A percentile compares a stretch with the other conserved stretches of the same genome.
phyloP scores from a whole-genome alignment of 2,329 filamentous ascomycete species.

The Zymoseptoria crescenta region DNA sequence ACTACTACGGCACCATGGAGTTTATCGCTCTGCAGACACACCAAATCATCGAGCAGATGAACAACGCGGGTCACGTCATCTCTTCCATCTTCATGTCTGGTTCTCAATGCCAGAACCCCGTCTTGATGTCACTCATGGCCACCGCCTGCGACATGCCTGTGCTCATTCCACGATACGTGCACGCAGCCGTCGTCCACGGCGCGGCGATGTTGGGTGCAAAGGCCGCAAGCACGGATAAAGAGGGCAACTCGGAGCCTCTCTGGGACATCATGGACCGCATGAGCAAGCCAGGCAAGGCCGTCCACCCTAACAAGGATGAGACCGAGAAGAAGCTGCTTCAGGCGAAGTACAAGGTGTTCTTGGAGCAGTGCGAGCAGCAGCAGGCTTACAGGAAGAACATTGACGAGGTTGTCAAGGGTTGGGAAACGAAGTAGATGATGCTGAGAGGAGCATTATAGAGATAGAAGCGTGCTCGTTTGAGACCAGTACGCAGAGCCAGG shows the following conservation, averaged over 20 bases:
- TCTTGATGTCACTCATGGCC: slow-evolving; percentile 85
- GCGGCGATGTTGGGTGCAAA: slow-evolving; percentile 97
- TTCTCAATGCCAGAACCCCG: slow-evolving; percentile 90
- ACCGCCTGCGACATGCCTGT: slow-evolving; percentile 89
- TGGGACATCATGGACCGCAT: slow-evolving; percentile 98
- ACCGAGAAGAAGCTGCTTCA: slow-evolving; percentile 72
- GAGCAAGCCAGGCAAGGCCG: slow-evolving; percentile 84
- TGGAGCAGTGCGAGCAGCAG: slow-evolving; percentile 84
- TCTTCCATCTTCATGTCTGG: slow-evolving; percentile 97
- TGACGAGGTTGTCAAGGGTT: slow-evolving; percentile 47
- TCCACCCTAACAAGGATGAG: slow-evolving; percentile 63
- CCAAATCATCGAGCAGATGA: slow-evolving; percentile 94
- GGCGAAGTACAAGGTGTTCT: slow-evolving; percentile 91
- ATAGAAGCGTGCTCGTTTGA: neutral
- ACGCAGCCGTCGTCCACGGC: slow-evolving; percentile 94
- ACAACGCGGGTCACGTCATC: slow-evolving; percentile 77
- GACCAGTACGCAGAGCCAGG: neutral
- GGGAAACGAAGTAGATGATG: slow-evolving; percentile 15
- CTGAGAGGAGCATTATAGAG: neutral
- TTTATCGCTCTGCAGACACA: slow-evolving; percentile 96
- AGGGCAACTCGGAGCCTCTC: slow-evolving; percentile 74
- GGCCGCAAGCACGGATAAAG: slow-evolving; percentile 73
- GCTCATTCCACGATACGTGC: slow-evolving; percentile 84
- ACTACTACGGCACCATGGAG: slow-evolving; percentile 95
- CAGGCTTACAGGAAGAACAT: slow-evolving; percentile 72